A percentile compares a stretch with the other conserved stretches of the same genome.
These are phyloP conservation scores for Mycosphaerella sp. DNA, from an alignment of 2,329 filamentous ascomycete species.

Conservation along the genomic window DNA sequence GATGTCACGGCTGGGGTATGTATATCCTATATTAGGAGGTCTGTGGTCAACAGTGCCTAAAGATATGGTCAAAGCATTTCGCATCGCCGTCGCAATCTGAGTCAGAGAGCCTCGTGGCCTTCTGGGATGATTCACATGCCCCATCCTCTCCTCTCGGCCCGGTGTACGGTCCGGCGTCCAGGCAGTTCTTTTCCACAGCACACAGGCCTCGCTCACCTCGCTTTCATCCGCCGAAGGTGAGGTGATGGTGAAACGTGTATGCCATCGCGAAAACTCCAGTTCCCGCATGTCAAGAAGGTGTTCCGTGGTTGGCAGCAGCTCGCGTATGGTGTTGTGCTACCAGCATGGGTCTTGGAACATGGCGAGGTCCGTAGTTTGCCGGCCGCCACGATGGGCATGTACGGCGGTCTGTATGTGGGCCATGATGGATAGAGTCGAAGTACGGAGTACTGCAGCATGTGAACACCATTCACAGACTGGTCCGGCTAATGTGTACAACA, in stretches of 20 bases:
- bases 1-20: neutral
- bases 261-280: neutral
- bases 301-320: constrained; percentile 1
- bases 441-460: no score
- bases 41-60: no score
- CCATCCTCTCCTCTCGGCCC: neutral
- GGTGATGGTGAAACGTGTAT: neutral
- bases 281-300: constrained; percentile 1
- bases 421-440: neutral
- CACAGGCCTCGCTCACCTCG: neutral
- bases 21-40: no score
- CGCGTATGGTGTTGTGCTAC: neutral
- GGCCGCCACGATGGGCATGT: neutral
- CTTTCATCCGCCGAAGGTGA: neutral
- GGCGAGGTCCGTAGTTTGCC: neutral
- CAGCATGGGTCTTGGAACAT: neutral
- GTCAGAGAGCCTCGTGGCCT: constrained; percentile 8
- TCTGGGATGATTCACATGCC: constrained; percentile 5
- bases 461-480: no score
- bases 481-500: neutral
- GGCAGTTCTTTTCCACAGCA: neutral
- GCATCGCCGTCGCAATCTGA: constrained; percentile 9
- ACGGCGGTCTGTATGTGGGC: neutral
- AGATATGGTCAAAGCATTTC: constrained; percentile 2
- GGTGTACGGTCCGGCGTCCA: constrained; percentile 4